A percentile compares a stretch with the other conserved stretches of the same genome.
Conservation (phyloP, 2,329 filamentous ascomycete species). For the Penicillium verrucosum region DNA sequence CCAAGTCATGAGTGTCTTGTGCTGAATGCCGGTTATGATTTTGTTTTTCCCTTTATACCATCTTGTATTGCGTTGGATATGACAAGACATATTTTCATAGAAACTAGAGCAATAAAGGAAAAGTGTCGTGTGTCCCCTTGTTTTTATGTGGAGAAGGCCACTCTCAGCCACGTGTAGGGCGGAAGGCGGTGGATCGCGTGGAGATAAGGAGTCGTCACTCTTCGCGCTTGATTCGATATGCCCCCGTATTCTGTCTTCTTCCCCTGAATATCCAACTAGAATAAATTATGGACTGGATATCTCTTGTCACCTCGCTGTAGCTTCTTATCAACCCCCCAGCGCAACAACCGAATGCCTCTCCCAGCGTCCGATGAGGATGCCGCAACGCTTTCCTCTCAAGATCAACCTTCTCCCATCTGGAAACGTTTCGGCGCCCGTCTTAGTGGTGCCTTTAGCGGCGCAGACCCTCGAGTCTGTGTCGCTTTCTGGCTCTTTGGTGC, state of each 20-base stretch:
- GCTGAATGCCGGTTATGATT: slow-evolving; percentile 16
- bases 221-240: background rate
- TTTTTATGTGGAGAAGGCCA: background rate
- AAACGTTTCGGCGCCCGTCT: slow-evolving; percentile 67
- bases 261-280: background rate
- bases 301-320: slow-evolving; percentile 1
- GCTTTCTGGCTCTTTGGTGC: slow-evolving; percentile 95
- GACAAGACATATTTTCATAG: slow-evolving; percentile 4
- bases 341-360: slow-evolving; percentile 25
- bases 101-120: slow-evolving; percentile 11
- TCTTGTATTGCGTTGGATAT: slow-evolving; percentile 12
- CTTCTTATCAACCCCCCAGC: background rate
- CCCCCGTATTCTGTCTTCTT: background rate
- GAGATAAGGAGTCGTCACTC: slow-evolving; percentile 10
- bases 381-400: slow-evolving; percentile 47
- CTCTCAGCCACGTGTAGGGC: background rate
- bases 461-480: slow-evolving; percentile 67
- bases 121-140: background rate
- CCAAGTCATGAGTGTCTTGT: slow-evolving; percentile 27
- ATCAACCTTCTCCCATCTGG: slow-evolving; percentile 63
- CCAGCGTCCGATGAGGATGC: slow-evolving; percentile 21
- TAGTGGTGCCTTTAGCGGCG: slow-evolving; percentile 60
- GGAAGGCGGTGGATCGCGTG: slow-evolving; percentile 7
- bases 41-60: slow-evolving; percentile 20
- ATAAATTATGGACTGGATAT: background rate